phyloP scores from a whole-genome alignment of 306 rosid genomes.

The Dalbergia cochinchinensis region DNA sequence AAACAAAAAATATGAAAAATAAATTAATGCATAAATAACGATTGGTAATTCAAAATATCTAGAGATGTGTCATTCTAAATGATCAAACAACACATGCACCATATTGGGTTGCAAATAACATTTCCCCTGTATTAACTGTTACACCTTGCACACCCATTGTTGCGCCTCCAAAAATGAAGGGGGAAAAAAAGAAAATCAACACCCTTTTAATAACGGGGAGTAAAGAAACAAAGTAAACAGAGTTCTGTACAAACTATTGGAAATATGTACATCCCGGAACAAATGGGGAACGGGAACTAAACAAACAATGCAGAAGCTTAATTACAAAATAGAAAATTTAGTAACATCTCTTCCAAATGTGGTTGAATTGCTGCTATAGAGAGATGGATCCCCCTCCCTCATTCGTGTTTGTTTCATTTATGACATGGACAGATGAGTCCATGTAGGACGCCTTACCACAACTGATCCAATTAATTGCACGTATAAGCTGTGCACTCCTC shows the following conservation, averaged over 20 bases:
- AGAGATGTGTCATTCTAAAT: too few species aligned
- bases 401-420: conserved; percentile 32
- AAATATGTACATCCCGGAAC: background rate
- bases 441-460: background rate
- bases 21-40: too few species aligned
- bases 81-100: too few species aligned
- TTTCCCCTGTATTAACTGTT: too few species aligned
- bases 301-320: conserved; percentile 9
- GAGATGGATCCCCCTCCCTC: background rate
- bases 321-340: background rate
- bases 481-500: background rate
- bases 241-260: background rate
- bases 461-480: background rate
- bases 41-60: too few species aligned
- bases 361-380: conserved; percentile 28
- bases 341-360: background rate
- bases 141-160: background rate
- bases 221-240: background rate
- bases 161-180: background rate
- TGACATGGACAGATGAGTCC: background rate
- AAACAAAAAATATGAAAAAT: too few species aligned
- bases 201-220: background rate
- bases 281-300: background rate
- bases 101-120: background rate
- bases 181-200: background rate